phyloP scores from a whole-genome alignment of 768 basidiomycete species.

The Saitozyma sp. region DNA sequence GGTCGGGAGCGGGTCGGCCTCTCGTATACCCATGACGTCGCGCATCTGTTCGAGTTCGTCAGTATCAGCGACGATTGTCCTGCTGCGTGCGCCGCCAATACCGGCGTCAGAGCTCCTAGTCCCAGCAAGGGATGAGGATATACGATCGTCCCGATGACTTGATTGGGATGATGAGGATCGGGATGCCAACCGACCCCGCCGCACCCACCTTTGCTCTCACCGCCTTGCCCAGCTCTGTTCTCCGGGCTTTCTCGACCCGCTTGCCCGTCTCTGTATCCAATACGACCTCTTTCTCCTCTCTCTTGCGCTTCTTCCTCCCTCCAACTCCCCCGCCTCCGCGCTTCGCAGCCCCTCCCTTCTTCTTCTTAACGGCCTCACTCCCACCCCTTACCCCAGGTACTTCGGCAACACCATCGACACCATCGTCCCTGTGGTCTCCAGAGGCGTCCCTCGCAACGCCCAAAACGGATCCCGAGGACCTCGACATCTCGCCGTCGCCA shows the following conservation, averaged over 20 bases:
- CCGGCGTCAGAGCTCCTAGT: conserved; percentile 11
- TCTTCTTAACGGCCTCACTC: background rate
- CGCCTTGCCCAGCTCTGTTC: conserved; percentile 21
- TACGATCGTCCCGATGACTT: no score
- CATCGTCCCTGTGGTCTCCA: background rate
- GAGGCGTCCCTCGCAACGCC: background rate
- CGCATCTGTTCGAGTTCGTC: background rate
- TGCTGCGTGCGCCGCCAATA: conserved; percentile 9
- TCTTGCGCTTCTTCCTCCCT: conserved; percentile 5
- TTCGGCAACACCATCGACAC: background rate
- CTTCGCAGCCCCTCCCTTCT: background rate
- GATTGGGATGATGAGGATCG: no score
- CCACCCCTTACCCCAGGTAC: background rate
- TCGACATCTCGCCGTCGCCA: background rate
- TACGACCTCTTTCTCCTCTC: background rate
- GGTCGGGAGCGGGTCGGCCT: no score
- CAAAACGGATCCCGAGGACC: background rate
- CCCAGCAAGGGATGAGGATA: background rate
- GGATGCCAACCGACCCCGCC: no score
- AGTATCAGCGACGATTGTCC: conserved; percentile 9
- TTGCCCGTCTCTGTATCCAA: conserved; percentile 32
- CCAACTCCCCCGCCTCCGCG: conserved; percentile 1
- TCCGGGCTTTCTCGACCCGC: conserved; percentile 27
- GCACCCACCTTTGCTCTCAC: conserved; percentile 23
- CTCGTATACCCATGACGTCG: background rate